Evolutionary conservation across 179 eudicot species (phyloP).

Genomic region (Silene vulgaris): DNA sequence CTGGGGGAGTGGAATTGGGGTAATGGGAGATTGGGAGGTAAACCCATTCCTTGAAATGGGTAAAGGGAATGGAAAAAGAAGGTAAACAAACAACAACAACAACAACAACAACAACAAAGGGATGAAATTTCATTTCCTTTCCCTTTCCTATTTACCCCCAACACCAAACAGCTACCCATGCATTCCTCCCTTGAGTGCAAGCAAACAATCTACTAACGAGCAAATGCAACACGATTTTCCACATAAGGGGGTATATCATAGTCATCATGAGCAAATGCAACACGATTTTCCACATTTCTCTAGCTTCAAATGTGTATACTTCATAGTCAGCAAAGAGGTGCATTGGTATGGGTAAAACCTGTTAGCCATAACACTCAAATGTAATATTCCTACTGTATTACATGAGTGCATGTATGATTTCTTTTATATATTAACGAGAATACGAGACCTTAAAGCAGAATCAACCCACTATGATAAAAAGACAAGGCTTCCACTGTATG

Average conservation of each 20-base stretch:
- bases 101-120: background rate
- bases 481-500: background rate
- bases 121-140: background rate
- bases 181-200: no score
- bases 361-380: background rate
- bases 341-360: background rate
- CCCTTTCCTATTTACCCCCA: background rate
- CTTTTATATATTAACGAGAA: background rate
- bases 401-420: background rate
- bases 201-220: no score
- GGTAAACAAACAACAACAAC: background rate
- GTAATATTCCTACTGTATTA: background rate
- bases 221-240: no score
- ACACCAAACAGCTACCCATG: background rate
- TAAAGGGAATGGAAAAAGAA: background rate
- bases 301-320: no score
- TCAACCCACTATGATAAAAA: background rate
- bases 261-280: no score
- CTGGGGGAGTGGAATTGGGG: background rate
- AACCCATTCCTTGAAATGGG: background rate
- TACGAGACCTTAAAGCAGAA: background rate
- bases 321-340: background rate
- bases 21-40: constrained; percentile 1
- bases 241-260: no score
- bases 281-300: no score